These are phyloP conservation scores for Neohortaea acidophila DNA, from an alignment of 495 filamentous ascomycete genomes.

Conservation along the genomic window DNA sequence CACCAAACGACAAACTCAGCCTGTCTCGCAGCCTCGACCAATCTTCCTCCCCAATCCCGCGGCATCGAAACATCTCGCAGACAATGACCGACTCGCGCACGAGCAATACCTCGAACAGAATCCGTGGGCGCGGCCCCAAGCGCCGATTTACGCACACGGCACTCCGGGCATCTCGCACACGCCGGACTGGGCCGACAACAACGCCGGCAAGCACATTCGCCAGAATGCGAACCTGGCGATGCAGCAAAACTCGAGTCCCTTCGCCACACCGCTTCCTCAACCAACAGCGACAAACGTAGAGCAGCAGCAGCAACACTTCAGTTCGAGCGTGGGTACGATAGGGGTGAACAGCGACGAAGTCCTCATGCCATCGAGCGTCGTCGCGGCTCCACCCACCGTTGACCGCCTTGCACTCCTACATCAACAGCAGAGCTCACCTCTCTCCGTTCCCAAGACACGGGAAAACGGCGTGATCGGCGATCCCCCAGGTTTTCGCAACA, in stretches of 20 bases:
- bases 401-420: conserved; percentile 1
- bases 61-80: not conserved
- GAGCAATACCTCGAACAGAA: conserved; percentile 19
- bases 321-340: no score
- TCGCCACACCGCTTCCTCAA: conserved; percentile 8
- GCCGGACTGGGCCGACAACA: conserved; percentile 15
- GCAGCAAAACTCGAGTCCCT: conserved; percentile 3
- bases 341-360: not conserved
- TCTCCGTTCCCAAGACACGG: not conserved
- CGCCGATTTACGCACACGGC: conserved; percentile 2
- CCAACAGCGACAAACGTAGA: conserved; percentile 3
- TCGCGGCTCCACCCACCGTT: conserved; percentile 5
- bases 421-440: not conserved
- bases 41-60: not conserved
- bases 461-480: conserved; percentile 1
- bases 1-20: conserved; percentile 2
- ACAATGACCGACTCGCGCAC: conserved; percentile 14
- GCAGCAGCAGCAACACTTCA: no score
- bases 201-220: not conserved
- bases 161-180: conserved; percentile 15
- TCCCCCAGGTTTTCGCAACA: conserved; percentile 6
- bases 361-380: conserved; percentile 5
- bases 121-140: conserved; percentile 16
- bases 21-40: not conserved
- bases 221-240: conserved; percentile 5